Base-by-base conservation (phyloP, 495 filamentous ascomycete species). In the Cercophora sp. region DNA sequence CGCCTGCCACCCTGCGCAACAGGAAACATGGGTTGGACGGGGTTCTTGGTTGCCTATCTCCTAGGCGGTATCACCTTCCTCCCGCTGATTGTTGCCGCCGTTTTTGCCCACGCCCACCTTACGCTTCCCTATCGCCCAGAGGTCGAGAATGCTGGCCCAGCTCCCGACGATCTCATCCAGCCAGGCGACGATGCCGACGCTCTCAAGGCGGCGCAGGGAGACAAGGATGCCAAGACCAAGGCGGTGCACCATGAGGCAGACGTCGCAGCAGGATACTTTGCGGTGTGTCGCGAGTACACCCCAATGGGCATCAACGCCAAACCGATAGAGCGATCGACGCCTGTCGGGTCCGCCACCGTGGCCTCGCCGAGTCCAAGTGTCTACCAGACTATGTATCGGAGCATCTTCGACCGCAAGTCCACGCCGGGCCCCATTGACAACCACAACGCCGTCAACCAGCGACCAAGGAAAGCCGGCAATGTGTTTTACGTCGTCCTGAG, bases 301-400 rank as follows among this genome's bases (percentile, higher is more conserved):
- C 88, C 91, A 26, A 88, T 88, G 54, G 91, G 89, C 42, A 83
- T 92, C 58, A 94, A 93, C 72, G 92, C 90, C 32, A 89, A 91
- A 70, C 92, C 91, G 3, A 91, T 90, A 54, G 91, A 96, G 66
- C 79, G 91, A 48, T 85, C 83, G 31, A 93, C 89, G 2, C 89
- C 91, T 9, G 80, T 88, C 8, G 89, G 88, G 10, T 82, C 84
- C 44, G 67, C 79, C 43, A 77, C 76, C 22, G 73, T 81, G 5
- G 82, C 82, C 24, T 70, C 85, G 8, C 87, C 89, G 55, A 94
- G 89, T 64, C 89, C 86, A 32, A 94, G 89, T 60, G 91, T 98
- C 23, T 96, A 97, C 62, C 94, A 97, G 78, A 83, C 86, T 65
- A 96, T 98, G 93, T 97, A 97, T 67, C 76, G 91, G 59, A 94